phyloP scores from a whole-genome alignment of 371 early-diverging fungal genomes.

The Mortierella sp. region DNA sequence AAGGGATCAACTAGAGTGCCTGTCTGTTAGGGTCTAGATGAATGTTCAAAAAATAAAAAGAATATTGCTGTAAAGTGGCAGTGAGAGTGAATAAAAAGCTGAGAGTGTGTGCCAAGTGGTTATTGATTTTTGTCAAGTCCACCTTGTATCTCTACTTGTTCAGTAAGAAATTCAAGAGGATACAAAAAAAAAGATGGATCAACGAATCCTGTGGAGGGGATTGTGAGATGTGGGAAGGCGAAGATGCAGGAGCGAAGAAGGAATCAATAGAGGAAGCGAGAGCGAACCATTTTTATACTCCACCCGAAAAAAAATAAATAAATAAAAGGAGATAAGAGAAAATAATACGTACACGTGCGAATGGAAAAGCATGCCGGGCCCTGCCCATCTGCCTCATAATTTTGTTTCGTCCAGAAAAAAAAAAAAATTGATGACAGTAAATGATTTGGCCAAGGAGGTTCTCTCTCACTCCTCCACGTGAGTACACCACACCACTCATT shows the following conservation, averaged over 20 bases:
- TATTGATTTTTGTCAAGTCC: slow-evolving; percentile 4
- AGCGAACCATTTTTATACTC: neutral
- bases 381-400: no score
- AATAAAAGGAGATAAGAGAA: neutral
- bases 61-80: neutral
- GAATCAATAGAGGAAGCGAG: neutral
- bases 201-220: slow-evolving; percentile 17
- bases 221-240: neutral
- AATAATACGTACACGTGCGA: neutral
- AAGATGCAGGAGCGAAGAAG: neutral
- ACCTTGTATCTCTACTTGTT: slow-evolving; percentile 22
- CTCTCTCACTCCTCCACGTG: no score
- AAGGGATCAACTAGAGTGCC: slow-evolving; percentile 52
- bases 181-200: neutral
- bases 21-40: slow-evolving; percentile 57
- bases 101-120: neutral
- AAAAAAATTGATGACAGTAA: no score
- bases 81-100: neutral
- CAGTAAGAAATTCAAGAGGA: slow-evolving; percentile 23
- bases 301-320: neutral
- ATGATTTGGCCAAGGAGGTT: no score
- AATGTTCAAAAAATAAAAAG: slow-evolving; percentile 10
- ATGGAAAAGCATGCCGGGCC: neutral
- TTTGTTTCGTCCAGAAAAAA: no score
- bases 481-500: neutral